Evolutionary conservation across 345 rosid genomes (phyloP), one percentile per base, ranked within the genome.

Genomic region (Diplotaxis tenuifolia): DNA sequence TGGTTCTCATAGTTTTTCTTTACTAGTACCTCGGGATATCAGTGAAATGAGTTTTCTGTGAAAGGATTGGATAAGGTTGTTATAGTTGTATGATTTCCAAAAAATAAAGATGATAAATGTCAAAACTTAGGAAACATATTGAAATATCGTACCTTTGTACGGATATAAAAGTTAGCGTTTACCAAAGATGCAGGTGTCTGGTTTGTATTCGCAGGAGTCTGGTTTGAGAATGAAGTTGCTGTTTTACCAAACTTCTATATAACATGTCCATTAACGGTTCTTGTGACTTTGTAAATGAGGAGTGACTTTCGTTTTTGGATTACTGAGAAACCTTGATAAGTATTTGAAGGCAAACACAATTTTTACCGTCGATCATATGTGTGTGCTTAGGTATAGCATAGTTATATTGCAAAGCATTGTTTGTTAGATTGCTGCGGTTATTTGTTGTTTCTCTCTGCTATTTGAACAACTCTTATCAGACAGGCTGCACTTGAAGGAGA

Each of bases 401-500:
- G 78, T 45, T 29, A 29, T 28, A 15, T 65, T 78, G 54, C 73
- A 0, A 42, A 65, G 42, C 27, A 34, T 42, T 64, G 47, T 72
- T 29, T 56, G 16, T 21, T 55, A 47, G 72, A 31, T 52, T 50
- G 21, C 21, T 66, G 53, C 3, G 28, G 14, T 50, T 23, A 21
- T 60, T 16, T 66, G 50, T 53, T 49, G 73, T 69, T 60, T 78
- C 73, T 32, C 60, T 73, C 27, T 62, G 73, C 83, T 71, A 83
- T 75, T 75, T 83, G 74, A 89, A 68, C 86, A 87, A 92, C 82
- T 80, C 80, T 75, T 80, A 85, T 90, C 86, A 90, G 99, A 92
- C 96, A 96, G 99, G 88, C 85, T 86, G 88, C 92, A 71, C 76
- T 96, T 70, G 98, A 96, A 83, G 92, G 79, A 72, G 95, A 96